Base-by-base conservation (phyloP, 768 basidiomycete species). In the Xerocomellus chrysenteron region DNA sequence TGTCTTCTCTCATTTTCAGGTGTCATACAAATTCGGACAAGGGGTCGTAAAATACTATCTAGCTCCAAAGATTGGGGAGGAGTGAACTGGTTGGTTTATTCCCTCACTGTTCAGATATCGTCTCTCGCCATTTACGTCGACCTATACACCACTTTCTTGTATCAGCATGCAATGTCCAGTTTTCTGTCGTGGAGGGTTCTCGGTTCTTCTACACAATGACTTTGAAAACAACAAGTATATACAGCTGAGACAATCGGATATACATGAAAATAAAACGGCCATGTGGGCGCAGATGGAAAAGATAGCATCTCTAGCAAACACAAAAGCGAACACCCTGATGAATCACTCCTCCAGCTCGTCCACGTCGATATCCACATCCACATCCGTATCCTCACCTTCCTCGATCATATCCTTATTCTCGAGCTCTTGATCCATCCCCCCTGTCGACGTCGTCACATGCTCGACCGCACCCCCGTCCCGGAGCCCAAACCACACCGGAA, bases 31-130 rank as follows among this genome's bases (percentile, higher is more conserved):
- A 59, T 98, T 97, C 65, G 85, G 85, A 44, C 88, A 91, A 67
- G 95, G 95, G 1, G 79, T 82, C 63, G 92, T 98, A 71, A 84
- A 88, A 58, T 98, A 96, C 80, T 98, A 94, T 79, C 82, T 98
- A 52, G 95, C 95, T 43, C 95, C 95, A 24, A 98, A 98, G 78
- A 94, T 94, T 58, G 88, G 90, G 33, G 91, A 94, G 63, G 91
- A 94, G 55, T 92, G 65, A 76, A 43, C 13, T 28, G 16, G 21
- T 24, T 24, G 47, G 50, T 44, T 19, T 58, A 67, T 63, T 30
- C 47, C 26, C 30, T 58, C 46, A n/a, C 30, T 40, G 14, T 54
- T 32, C 47, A 16, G 41, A 53, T 65, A 51, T 65, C 39, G n/a
- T 55, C 40, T 58, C 47, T 55, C 52, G 36, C 40, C 53, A 60